Base-by-base conservation (phyloP, 305 asterid species). In the Fraxinus xanthoxyloides region DNA sequence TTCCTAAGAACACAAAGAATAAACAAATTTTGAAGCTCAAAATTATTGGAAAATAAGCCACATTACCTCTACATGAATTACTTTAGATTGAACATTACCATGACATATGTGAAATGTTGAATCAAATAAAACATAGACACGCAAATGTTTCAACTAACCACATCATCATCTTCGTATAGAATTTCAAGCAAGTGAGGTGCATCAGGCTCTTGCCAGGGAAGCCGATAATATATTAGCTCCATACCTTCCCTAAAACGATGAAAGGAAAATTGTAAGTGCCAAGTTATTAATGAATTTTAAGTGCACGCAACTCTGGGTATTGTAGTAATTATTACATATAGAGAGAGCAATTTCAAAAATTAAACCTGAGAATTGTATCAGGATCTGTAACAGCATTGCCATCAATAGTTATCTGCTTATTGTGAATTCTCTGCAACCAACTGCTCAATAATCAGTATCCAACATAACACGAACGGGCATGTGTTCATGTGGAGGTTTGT, bases 131-230 rank as follows among this genome's bases (percentile, higher is more conserved):
- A 72, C 34, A 63, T 65, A 76, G 35, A 46, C 9, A 56, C 34
- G 28, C 23, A 76, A 51, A 78, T 80, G 51, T 69, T 63, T 65
- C 72, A 15, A 24, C 23, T 82, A 89, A 95, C 99, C 98, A 96
- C 82, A 82, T 94, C 89, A 77, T 86, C 82, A 85, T 94, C 98
- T 85, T 96, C 97, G 72, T 89, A 88, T 19, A 94, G 83, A 80
- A 92, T 87, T 84, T 91, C 90, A 82, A 96, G 88, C 86, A 82
- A 79, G 89, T 90, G 84, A 4, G 99, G 98, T 21, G 98, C 97
- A 83, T 94, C 93, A 21, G 98, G 99, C 87, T 96, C 99, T 87
- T 84, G 89, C 98, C 99, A 96, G 9, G 98, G 98, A 84, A 91
- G 94, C 48, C 98, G 94, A 78, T 13, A 46, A 46, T 46, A 46